A percentile compares a stretch with the other conserved stretches of the same genome.
Evolutionary conservation across 345 rosid species (phyloP).

Genomic region (Reutealis trisperma): DNA sequence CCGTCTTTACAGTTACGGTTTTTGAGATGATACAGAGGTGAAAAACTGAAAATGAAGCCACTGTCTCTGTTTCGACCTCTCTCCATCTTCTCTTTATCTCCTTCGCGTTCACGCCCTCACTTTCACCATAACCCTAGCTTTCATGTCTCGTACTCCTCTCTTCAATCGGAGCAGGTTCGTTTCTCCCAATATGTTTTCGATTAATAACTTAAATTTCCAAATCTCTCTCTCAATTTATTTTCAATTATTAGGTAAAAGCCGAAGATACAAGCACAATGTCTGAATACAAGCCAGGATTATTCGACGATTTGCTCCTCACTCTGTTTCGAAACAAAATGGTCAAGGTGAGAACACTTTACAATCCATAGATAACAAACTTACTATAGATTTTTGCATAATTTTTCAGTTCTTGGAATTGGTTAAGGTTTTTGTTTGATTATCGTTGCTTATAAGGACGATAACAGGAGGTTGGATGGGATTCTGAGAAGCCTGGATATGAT

Average conservation of each 20-base stretch:
- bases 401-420: neutral
- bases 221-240: neutral
- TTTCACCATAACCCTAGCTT: conserved; percentile 14
- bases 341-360: conserved; percentile 41
- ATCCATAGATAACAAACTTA: neutral
- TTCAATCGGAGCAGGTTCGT: conserved; percentile 33
- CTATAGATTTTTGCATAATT: neutral
- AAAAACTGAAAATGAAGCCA: conserved; percentile 31
- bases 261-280: conserved; percentile 26
- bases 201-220: neutral
- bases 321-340: conserved; percentile 70
- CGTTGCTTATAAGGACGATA: conserved; percentile 25
- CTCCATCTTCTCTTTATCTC: conserved; percentile 17
- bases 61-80: conserved; percentile 31
- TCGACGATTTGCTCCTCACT: conserved; percentile 62
- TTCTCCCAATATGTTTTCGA: neutral
- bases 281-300: conserved; percentile 49
- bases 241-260: conserved; percentile 35
- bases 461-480: conserved; percentile 97
- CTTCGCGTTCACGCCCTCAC: conserved; percentile 1
- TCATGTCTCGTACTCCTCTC: conserved; percentile 34
- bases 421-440: neutral
- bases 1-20: too few species aligned
- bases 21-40: neutral
- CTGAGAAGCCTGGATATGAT: conserved; percentile 76